Percentiles rank a stretch among this genome's conserved stretches.
Conservation (phyloP, 331 rosid species). For the Malus hybrid region DNA sequence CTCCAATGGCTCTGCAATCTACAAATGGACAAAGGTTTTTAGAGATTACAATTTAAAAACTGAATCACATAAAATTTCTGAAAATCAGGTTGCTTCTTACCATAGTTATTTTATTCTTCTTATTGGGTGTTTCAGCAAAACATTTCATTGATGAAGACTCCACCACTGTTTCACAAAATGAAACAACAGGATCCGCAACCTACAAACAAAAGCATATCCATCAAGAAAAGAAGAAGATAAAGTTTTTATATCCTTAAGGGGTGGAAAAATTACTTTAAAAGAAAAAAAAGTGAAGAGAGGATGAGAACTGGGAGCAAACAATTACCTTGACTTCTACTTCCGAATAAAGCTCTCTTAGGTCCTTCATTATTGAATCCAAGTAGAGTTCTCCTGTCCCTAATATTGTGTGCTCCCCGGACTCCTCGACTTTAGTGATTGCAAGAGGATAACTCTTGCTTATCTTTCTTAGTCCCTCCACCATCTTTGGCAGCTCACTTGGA, state of each 20-base stretch:
- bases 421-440: constrained; percentile 97
- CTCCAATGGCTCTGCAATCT: too few relatives aligned
- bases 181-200: background rate
- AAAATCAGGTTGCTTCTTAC: too few relatives aligned
- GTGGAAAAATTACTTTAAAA: background rate
- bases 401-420: constrained; percentile 96
- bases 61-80: too few relatives aligned
- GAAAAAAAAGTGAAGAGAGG: background rate
- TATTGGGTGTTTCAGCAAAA: too few relatives aligned
- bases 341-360: constrained; percentile 92
- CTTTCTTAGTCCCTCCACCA: constrained; percentile 98
- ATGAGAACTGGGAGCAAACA: background rate
- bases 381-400: constrained; percentile 95
- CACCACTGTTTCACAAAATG: too few relatives aligned
- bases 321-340: constrained; percentile 97
- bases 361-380: constrained; percentile 99
- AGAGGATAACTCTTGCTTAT: constrained; percentile 98
- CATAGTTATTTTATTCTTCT: too few relatives aligned
- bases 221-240: constrained; percentile 2
- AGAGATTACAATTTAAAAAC: too few relatives aligned
- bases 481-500: constrained; percentile 96
- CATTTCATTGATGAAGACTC: too few relatives aligned
- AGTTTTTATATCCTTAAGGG: background rate
- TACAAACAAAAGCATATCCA: background rate
- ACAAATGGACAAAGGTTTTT: too few relatives aligned